Evolutionary conservation across 495 filamentous ascomycete species (phyloP).

Genomic region (Bathelium albidoporum): DNA sequence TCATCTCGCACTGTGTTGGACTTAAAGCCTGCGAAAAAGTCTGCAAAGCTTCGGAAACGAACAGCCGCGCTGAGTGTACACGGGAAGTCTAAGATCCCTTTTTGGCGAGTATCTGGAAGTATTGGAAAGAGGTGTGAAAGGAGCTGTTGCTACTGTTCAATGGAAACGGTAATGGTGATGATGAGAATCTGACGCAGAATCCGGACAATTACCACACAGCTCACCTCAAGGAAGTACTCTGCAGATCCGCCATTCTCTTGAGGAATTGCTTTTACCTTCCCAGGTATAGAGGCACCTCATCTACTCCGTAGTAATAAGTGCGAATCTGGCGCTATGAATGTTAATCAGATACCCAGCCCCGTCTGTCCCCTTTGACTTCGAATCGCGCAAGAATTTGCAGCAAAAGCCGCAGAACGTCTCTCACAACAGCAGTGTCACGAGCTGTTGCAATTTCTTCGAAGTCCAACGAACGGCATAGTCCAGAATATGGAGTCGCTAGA

Average conservation of each 20-base stretch:
- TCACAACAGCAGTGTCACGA: not conserved
- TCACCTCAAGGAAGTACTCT: no score
- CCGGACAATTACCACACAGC: no score
- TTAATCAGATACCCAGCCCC: not conserved
- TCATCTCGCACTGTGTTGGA: no score
- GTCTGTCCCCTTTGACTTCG: not conserved
- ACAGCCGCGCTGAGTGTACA: no score
- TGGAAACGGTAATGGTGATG: no score
- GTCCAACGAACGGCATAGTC: not conserved
- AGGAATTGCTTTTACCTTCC: no score
- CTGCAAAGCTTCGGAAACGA: not conserved
- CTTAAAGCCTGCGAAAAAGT: no score
- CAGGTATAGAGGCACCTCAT: no score
- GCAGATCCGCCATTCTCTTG: not conserved
- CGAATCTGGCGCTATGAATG: not conserved
- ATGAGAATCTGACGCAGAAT: no score
- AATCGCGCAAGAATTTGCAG: not conserved
- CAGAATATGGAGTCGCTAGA: not conserved
- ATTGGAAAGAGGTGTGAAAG: not conserved
- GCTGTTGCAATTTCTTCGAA: not conserved
- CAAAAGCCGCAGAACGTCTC: not conserved
- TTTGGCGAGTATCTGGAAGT: no score
- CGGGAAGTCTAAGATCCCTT: no score
- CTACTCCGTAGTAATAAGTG: not conserved
- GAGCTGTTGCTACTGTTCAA: no score